A percentile compares a stretch with the other conserved stretches of the same genome.
Evolutionary conservation across 768 basidiomycete species (phyloP).

Genomic region (Phlegmacium glaucopus): DNA sequence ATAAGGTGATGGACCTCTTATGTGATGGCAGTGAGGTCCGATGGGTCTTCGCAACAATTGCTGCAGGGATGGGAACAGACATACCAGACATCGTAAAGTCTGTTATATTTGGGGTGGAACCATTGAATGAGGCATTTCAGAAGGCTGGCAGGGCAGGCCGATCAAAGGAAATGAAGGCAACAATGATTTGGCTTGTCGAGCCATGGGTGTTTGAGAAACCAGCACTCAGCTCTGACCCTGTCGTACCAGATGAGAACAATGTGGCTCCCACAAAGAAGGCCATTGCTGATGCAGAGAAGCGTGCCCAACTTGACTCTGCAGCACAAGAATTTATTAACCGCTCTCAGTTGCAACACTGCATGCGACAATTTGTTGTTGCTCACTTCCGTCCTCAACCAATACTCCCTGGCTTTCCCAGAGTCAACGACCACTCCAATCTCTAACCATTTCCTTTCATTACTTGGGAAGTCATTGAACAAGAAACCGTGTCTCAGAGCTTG

Average conservation of each 20-base stretch:
- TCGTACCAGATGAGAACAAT: not conserved
- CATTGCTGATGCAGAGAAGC: not conserved
- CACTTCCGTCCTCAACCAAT: constrained; percentile 1
- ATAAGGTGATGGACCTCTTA: not conserved
- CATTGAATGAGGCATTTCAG: constrained; percentile 4
- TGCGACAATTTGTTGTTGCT: not conserved
- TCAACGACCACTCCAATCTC: no score
- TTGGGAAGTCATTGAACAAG: not conserved
- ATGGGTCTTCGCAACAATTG: constrained; percentile 8
- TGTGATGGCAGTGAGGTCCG: not conserved
- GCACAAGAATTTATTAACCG: not conserved
- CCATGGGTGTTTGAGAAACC: constrained; percentile 7
- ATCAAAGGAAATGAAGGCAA: not conserved
- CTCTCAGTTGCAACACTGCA: not conserved
- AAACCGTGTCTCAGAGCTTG: not conserved
- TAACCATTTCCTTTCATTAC: no score
- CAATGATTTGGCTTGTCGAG: constrained; percentile 12
- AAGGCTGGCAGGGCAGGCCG: constrained; percentile 8
- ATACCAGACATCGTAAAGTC: constrained; percentile 6
- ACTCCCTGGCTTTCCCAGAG: not conserved
- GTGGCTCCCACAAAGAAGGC: not conserved
- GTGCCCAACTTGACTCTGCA: not conserved
- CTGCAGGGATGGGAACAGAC: constrained; percentile 11
- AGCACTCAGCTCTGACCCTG: no score
- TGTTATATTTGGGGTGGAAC: constrained; percentile 6